Evolutionary conservation across 768 basidiomycete species (phyloP), one percentile per base, ranked within the genome.

Genomic region (Nidularia sp.): DNA sequence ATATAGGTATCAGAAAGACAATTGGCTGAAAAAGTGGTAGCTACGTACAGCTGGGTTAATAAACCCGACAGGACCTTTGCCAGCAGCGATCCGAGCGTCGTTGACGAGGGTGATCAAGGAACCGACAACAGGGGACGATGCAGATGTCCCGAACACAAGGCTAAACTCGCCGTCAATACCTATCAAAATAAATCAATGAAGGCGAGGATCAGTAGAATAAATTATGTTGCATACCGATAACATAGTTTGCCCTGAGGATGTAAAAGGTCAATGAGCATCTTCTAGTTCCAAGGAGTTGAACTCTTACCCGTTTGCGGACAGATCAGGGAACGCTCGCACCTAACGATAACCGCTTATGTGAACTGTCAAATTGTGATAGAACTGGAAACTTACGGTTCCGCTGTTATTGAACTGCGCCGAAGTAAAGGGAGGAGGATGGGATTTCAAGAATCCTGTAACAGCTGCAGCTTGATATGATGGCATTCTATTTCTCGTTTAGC

Each of bases 31-130:
- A 45, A 10, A 36, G 4, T 25, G 6, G 7, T 39, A 33, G 18
- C 10, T 22, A 51, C 71, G 2, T 46, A 77, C 75, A 13, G 62
- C 52, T 39, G 77, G 78, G 48, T 80, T 80, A 29, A 80, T 69
- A 56, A 78, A 80, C 2, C 78, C 81, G 32, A 83, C 68, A 0
- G 79, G 63, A 0, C 57, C 46, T 60, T 81, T 81, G 9, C 69
- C 67, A 1, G 9, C 6, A 5, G 70, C 67, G 15, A 83, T 58
- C 3, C 80, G 72, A 0, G 76, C 79, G 55, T 82, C 81, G 52
- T 82, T 82, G 42, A 82, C 62, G 61, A 80, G 64, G 2, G 81
- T 67, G 45, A 82, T 66, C 31, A 82, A 73, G 2, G 77, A 69
- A 5, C 72, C 80, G 1, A 79, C 67, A 5, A 78, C 76, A 0